A percentile compares a stretch with the other conserved stretches of the same genome.
Conservation (phyloP, 306 rosid species). For the Macrotyloma uniflorum region DNA sequence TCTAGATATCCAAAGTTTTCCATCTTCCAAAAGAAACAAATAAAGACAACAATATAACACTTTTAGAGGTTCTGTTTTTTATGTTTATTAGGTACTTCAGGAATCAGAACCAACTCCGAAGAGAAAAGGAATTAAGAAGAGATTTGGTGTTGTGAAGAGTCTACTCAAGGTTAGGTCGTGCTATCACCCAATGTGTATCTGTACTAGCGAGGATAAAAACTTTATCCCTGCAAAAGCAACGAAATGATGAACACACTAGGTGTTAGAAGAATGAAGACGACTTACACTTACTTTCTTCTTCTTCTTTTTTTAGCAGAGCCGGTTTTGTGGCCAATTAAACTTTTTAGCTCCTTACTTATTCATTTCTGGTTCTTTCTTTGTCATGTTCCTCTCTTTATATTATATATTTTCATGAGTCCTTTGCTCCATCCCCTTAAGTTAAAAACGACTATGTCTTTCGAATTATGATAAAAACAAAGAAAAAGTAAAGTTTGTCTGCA, state of each 20-base stretch:
- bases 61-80: background rate
- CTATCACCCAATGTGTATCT: slow-evolving; percentile 49
- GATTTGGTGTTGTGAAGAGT: slow-evolving; percentile 51
- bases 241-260: slow-evolving; percentile 32
- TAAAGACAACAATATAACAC: background rate
- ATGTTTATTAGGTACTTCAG: slow-evolving; percentile 21
- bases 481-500: too few relatives aligned
- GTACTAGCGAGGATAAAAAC: slow-evolving; percentile 46
- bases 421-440: too few relatives aligned
- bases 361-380: slow-evolving; percentile 16
- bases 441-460: too few relatives aligned
- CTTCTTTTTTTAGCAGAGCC: background rate
- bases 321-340: background rate
- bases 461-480: too few relatives aligned
- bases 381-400: background rate
- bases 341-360: background rate
- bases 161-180: slow-evolving; percentile 57
- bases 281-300: background rate
- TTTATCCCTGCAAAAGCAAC: slow-evolving; percentile 44
- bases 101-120: slow-evolving; percentile 24
- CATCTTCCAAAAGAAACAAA: background rate
- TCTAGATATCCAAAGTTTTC: background rate
- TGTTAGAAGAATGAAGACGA: slow-evolving; percentile 37
- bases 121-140: slow-evolving; percentile 47
- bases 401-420: background rate